phyloP scores from a whole-genome alignment of 108 stramenopile species.

The Mayamaea pseudoterrestris region DNA sequence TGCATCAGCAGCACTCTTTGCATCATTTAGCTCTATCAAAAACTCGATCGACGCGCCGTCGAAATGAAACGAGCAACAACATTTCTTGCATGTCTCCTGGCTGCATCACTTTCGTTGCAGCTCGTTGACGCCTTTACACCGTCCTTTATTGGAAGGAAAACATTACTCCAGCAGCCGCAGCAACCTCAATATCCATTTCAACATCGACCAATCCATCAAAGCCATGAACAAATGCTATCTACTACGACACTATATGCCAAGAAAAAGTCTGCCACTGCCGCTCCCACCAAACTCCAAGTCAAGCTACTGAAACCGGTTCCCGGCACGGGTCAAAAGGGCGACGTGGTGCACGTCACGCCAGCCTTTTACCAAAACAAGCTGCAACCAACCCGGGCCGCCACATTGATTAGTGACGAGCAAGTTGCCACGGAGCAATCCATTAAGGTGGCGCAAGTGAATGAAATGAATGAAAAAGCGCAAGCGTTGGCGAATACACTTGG shows the following conservation, averaged over 20 bases:
- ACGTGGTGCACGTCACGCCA: slow-evolving; percentile 36
- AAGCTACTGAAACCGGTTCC: slow-evolving; percentile 51
- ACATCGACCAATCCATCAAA: too few relatives aligned
- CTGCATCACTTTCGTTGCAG: too few relatives aligned
- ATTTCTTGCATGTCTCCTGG: too few relatives aligned
- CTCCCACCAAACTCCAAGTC: slow-evolving; percentile 53
- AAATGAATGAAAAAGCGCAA: slow-evolving; percentile 22
- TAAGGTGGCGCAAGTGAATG: slow-evolving; percentile 11
- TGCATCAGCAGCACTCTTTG: too few relatives aligned
- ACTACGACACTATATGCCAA: neutral
- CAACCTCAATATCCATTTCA: too few relatives aligned
- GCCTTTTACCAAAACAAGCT: slow-evolving; percentile 70
- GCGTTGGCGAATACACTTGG: slow-evolving; percentile 10
- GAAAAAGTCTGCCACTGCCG: slow-evolving; percentile 16
- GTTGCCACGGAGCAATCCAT: slow-evolving; percentile 32
- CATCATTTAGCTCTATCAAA: too few relatives aligned
- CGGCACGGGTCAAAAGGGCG: slow-evolving; percentile 53
- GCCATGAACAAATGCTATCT: too few relatives aligned
- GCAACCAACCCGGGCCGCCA: slow-evolving; percentile 38
- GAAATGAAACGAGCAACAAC: too few relatives aligned
- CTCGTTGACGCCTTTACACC: too few relatives aligned
- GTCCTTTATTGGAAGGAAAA: too few relatives aligned
- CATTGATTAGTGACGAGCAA: slow-evolving; percentile 54
- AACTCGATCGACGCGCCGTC: too few relatives aligned
- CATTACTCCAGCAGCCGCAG: too few relatives aligned